phyloP scores from a whole-genome alignment of 805 yeast species.

The Ogataea trehaloabstinens region DNA sequence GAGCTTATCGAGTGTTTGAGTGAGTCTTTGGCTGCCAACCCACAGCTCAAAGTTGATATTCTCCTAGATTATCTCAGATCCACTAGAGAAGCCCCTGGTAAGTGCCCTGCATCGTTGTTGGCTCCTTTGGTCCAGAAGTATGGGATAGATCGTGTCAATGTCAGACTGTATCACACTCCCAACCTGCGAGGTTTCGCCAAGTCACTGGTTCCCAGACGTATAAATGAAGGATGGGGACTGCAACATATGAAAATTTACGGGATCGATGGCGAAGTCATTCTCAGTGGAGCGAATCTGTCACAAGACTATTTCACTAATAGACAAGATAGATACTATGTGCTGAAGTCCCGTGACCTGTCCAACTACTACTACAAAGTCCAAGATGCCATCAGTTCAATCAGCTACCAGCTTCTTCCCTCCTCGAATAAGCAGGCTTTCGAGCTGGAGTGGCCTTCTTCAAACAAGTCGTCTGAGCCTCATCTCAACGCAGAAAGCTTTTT shows the following conservation, averaged over 20 bases:
- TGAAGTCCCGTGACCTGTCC: conserved; percentile 55
- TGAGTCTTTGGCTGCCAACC: conserved; percentile 56
- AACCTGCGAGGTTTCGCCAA: conserved; percentile 67
- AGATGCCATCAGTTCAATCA: conserved; percentile 60
- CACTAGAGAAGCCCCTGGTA: conserved; percentile 84
- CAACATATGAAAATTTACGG: conserved; percentile 99
- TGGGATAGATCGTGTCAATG: conserved; percentile 66
- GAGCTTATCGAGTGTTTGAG: conserved; percentile 68
- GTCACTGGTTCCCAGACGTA: conserved; percentile 68
- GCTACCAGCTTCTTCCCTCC: conserved; percentile 60
- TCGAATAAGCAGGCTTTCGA: conserved; percentile 44
- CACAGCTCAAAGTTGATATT: conserved; percentile 64
- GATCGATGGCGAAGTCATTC: conserved; percentile 81
- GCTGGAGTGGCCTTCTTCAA: conserved; percentile 72
- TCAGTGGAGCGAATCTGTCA: conserved; percentile 90
- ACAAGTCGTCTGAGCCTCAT: conserved; percentile 66
- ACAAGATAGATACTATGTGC: conserved; percentile 87
- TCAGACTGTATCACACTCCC: conserved; percentile 89
- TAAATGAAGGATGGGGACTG: conserved; percentile 89
- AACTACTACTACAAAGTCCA: conserved; percentile 78
- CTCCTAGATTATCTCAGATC: conserved; percentile 88
- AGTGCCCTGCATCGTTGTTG: conserved; percentile 74
- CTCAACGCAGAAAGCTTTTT: conserved; percentile 50
- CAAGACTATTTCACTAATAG: conserved; percentile 90
- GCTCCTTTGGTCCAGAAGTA: conserved; percentile 62